These are phyloP conservation scores for Calonectria hawksworthii DNA, from an alignment of 2,329 filamentous ascomycete species.

Conservation along the genomic window DNA sequence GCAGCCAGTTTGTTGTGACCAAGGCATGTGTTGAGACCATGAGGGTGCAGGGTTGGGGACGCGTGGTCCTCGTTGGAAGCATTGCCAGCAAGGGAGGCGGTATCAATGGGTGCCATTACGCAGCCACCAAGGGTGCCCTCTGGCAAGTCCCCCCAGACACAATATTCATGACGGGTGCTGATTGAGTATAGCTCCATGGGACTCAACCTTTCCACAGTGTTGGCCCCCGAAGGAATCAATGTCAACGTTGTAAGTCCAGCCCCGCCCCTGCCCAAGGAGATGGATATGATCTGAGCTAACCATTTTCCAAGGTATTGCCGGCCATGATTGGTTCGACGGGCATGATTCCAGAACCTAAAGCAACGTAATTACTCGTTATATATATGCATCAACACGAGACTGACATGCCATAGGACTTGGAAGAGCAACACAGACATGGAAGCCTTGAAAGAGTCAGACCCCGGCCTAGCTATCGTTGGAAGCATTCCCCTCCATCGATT, in stretches of 20 bases:
- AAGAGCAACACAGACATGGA: slow-evolving; percentile 48
- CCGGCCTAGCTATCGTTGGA: slow-evolving; percentile 52
- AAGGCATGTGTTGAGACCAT: slow-evolving; percentile 49
- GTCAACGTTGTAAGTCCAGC: slow-evolving; percentile 50
- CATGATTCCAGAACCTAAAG: slow-evolving; percentile 52
- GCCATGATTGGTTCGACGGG: slow-evolving; percentile 54
- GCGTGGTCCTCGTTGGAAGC: slow-evolving; percentile 51
- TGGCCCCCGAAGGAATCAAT: slow-evolving; percentile 50
- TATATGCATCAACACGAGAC: neutral
- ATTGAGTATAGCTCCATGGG: slow-evolving; percentile 50
- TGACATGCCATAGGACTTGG: slow-evolving; percentile 46
- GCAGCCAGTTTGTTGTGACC: slow-evolving; percentile 52
- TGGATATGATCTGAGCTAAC: neutral
- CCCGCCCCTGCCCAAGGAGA: neutral
- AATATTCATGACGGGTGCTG: slow-evolving; percentile 12
- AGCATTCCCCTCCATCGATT: slow-evolving; percentile 52
- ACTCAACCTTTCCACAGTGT: slow-evolving; percentile 49
- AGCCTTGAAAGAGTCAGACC: slow-evolving; percentile 45
- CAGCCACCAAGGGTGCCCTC: slow-evolving; percentile 51
- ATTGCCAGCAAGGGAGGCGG: slow-evolving; percentile 51
- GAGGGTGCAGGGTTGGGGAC: slow-evolving; percentile 49
- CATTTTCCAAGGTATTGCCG: slow-evolving; percentile 43
- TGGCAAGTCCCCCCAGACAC: slow-evolving; percentile 18
- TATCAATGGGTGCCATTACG: slow-evolving; percentile 54
- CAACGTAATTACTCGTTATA: slow-evolving; percentile 36